Percentiles rank a stretch among this genome's conserved stretches.
These are phyloP conservation scores for Grammothele lineata DNA, from an alignment of 768 basidiomycete species.

Conservation along the genomic window DNA sequence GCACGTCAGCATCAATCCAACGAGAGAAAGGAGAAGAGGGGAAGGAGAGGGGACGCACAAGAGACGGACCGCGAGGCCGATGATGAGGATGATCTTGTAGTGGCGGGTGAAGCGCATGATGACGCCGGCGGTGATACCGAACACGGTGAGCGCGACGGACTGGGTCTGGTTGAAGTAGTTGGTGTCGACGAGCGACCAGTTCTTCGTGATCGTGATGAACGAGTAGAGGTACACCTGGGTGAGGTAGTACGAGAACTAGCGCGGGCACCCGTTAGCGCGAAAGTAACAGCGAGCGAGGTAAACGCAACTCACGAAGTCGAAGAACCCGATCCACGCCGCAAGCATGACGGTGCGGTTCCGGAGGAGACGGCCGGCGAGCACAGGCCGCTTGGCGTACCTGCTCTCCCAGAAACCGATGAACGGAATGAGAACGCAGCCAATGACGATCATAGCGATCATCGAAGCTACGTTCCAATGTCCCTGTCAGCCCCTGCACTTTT, in stretches of 20 bases:
- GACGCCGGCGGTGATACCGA: slow-evolving; percentile 44
- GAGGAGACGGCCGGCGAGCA: slow-evolving; percentile 32
- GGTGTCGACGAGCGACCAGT: slow-evolving; percentile 30
- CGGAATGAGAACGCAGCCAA: slow-evolving; percentile 25
- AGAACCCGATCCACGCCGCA: slow-evolving; percentile 24
- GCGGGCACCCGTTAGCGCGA: slow-evolving; percentile 13
- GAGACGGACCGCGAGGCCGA: slow-evolving; percentile 29
- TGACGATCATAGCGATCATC: slow-evolving; percentile 30
- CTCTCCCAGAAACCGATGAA: slow-evolving; percentile 30
- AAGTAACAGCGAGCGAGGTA: neutral
- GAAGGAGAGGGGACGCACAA: slow-evolving; percentile 12
- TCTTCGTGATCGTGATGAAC: slow-evolving; percentile 41
- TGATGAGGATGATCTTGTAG: slow-evolving; percentile 42
- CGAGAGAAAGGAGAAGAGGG: no score
- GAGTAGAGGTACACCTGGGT: slow-evolving; percentile 74
- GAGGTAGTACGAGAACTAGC: slow-evolving; percentile 65
- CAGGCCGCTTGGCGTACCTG: slow-evolving; percentile 29
- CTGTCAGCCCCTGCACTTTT: neutral
- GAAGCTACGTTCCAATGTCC: slow-evolving; percentile 20
- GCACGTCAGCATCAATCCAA: neutral
- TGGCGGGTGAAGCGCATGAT: slow-evolving; percentile 38
- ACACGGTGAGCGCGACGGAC: slow-evolving; percentile 41
- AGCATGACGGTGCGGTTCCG: slow-evolving; percentile 31
- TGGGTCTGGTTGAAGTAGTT: slow-evolving; percentile 35
- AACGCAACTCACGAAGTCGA: slow-evolving; percentile 19